Evolutionary conservation across 305 asterid species (phyloP).

Genomic region (Petunia hybrid): DNA sequence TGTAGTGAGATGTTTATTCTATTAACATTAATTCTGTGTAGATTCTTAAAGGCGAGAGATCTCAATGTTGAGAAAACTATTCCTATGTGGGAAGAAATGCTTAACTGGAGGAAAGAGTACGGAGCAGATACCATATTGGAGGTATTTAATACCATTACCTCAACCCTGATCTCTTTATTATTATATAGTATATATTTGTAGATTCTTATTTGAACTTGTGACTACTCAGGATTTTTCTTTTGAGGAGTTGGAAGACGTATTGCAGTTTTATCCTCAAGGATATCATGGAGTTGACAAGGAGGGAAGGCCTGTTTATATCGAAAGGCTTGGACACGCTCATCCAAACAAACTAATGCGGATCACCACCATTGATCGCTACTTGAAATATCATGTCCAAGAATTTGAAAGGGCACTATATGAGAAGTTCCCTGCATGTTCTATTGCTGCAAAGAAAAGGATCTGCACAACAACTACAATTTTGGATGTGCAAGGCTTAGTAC

Average conservation of each 20-base stretch:
- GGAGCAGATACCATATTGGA: constrained; percentile 89
- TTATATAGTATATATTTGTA: not conserved
- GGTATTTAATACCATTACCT: constrained; percentile 50
- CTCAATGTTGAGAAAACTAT: constrained; percentile 71
- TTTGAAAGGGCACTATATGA: constrained; percentile 83
- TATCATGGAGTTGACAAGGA: constrained; percentile 98
- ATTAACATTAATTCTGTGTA: constrained; percentile 39
- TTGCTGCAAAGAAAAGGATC: constrained; percentile 83
- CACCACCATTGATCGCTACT: constrained; percentile 82
- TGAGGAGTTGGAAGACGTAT: constrained; percentile 85
- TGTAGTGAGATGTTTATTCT: constrained; percentile 23
- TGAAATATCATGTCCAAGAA: constrained; percentile 95
- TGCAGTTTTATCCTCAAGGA: constrained; percentile 96
- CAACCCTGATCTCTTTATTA: not conserved
- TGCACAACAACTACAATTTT: constrained; percentile 85
- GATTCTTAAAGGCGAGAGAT: constrained; percentile 93
- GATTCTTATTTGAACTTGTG: constrained; percentile 26
- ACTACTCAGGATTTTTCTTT: constrained; percentile 74
- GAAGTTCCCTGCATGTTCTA: constrained; percentile 94
- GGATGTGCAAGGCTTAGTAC: constrained; percentile 96
- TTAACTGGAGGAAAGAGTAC: constrained; percentile 87
- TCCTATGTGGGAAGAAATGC: constrained; percentile 98
- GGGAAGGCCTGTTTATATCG: constrained; percentile 95
- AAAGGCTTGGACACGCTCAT: constrained; percentile 95
- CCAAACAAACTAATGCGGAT: constrained; percentile 80